Percentiles rank a stretch among this genome's conserved stretches.
Evolutionary conservation across 2,329 filamentous ascomycete species (phyloP).

Genomic region (Colletotrichum orchidophilum): DNA sequence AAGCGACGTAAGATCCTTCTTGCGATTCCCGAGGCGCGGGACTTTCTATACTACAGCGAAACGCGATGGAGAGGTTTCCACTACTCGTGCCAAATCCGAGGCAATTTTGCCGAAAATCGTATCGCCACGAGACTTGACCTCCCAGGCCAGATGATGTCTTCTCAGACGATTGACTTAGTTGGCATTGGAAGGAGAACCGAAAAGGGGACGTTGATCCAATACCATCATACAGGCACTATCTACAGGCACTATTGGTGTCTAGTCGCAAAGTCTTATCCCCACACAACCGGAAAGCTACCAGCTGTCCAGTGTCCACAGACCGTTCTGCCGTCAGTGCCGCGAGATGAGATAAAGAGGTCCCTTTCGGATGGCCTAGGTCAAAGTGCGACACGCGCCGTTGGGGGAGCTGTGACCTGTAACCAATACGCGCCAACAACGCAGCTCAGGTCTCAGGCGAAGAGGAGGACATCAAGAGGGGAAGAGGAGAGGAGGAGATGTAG

Average conservation of each 20-base stretch:
- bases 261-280: neutral
- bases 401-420: neutral
- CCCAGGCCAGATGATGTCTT: neutral
- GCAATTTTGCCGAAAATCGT: neutral
- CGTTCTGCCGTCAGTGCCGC: conserved; percentile 11
- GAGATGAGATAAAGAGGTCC: conserved; percentile 7
- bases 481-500: neutral
- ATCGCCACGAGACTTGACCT: neutral
- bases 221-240: no score
- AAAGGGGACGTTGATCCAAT: no score
- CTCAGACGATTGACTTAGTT: neutral
- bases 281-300: neutral
- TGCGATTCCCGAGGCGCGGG: no score
- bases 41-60: no score
- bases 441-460: neutral
- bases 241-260: no score
- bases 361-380: neutral
- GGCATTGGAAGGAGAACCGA: no score
- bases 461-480: neutral
- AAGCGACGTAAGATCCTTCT: no score
- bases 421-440: neutral
- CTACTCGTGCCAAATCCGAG: neutral
- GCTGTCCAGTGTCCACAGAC: conserved; percentile 1
- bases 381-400: neutral
- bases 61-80: neutral